Conservation (phyloP, 2,329 filamentous ascomycete genomes). For the Epichloe glyceriae region DNA sequence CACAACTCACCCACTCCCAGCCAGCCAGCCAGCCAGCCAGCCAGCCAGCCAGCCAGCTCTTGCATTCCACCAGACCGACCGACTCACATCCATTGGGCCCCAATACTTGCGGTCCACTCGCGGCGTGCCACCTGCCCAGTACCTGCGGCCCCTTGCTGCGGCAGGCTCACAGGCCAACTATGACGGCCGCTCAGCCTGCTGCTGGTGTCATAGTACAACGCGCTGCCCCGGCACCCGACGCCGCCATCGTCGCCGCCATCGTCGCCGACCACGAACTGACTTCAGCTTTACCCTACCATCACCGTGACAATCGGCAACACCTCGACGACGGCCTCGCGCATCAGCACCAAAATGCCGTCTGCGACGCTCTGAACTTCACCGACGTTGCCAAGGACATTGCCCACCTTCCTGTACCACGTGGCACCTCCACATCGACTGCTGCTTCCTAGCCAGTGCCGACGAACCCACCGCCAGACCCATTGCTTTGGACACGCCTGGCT, state of each 20-base stretch:
- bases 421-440: constrained; percentile 13
- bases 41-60: background rate
- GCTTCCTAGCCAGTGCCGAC: constrained; percentile 6
- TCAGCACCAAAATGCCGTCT: constrained; percentile 6
- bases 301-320: background rate
- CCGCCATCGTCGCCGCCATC: background rate
- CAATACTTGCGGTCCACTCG: background rate
- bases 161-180: constrained; percentile 1
- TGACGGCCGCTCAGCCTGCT: constrained; percentile 2
- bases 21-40: too few species aligned
- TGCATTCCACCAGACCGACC: background rate
- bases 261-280: background rate
- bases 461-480: background rate
- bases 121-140: background rate
- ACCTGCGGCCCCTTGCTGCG: background rate
- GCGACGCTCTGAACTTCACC: constrained; percentile 17
- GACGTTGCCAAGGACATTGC: constrained; percentile 16
- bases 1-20: background rate
- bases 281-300: background rate
- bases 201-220: background rate
- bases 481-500: constrained; percentile 5
- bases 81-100: background rate
- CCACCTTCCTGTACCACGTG: constrained; percentile 16
- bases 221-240: background rate
- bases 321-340: background rate